Evolutionary conservation across 2,329 filamentous ascomycete genomes (phyloP).

Genomic region (Periconia sp.): DNA sequence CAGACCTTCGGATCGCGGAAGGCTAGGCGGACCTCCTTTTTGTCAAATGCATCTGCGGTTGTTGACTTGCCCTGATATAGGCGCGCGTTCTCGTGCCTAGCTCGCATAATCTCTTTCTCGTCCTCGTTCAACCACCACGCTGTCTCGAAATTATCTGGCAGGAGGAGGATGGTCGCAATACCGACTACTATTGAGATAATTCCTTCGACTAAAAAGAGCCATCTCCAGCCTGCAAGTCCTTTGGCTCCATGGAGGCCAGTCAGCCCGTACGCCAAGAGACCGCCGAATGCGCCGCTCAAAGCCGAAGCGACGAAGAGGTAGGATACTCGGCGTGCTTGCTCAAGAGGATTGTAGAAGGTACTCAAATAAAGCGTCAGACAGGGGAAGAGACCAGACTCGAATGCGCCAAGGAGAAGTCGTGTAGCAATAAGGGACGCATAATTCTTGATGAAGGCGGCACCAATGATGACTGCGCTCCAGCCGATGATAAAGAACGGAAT

Average conservation of each 20-base stretch:
- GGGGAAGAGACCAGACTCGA: constrained; percentile 37
- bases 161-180: constrained; percentile 53
- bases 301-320: constrained; percentile 61
- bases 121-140: constrained; percentile 57
- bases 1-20: constrained; percentile 64
- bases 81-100: too few relatives aligned
- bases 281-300: constrained; percentile 62
- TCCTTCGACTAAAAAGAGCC: constrained; percentile 66
- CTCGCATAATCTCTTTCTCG: too few relatives aligned
- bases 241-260: constrained; percentile 15
- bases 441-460: constrained; percentile 32
- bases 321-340: constrained; percentile 58
- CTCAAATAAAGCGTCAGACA: constrained; percentile 32
- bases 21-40: constrained; percentile 84
- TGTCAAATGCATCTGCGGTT: too few relatives aligned
- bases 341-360: constrained; percentile 35
- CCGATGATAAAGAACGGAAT: constrained; percentile 28
- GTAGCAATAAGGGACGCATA: constrained; percentile 33
- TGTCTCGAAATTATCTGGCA: constrained; percentile 55
- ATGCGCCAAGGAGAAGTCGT: constrained; percentile 34
- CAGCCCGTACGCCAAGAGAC: constrained; percentile 55
- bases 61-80: constrained; percentile 55
- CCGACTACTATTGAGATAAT: constrained; percentile 58
- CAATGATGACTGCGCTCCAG: constrained; percentile 32
- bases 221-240: constrained; percentile 20